Evolutionary conservation across 768 basidiomycete genomes (phyloP).

Genomic region (Trametes sanguinea): DNA sequence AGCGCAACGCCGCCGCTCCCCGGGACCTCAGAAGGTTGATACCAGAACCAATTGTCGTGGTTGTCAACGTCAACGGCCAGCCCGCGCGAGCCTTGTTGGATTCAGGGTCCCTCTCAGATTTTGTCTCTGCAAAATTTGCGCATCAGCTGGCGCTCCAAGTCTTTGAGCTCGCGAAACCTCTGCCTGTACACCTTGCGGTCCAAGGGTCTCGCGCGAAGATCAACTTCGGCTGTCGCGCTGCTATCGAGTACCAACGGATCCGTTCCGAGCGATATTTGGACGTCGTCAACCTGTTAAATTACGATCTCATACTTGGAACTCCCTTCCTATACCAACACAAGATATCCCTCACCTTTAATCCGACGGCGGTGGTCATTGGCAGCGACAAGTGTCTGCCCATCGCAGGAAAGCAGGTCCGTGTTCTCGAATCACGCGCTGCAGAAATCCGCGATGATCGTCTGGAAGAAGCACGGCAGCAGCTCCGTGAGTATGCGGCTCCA

Average conservation of each 20-base stretch:
- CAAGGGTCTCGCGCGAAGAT: slow-evolving; percentile 35
- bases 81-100: slow-evolving; percentile 26
- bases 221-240: slow-evolving; percentile 13
- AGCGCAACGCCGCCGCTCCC: not conserved
- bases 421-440: not conserved
- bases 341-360: slow-evolving; percentile 16
- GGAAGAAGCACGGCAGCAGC: not conserved
- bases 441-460: not conserved
- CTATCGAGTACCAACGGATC: slow-evolving; percentile 9
- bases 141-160: slow-evolving; percentile 29
- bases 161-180: slow-evolving; percentile 25
- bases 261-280: slow-evolving; percentile 2
- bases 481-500: slow-evolving; percentile 20
- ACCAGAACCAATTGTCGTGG: slow-evolving; percentile 16
- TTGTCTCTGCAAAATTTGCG: slow-evolving; percentile 32
- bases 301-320: slow-evolving; percentile 31
- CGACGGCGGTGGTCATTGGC: slow-evolving; percentile 8
- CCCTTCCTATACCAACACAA: slow-evolving; percentile 28
- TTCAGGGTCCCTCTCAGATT: slow-evolving; percentile 34
- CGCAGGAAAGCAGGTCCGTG: not conserved
- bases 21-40: slow-evolving; percentile 17
- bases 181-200: slow-evolving; percentile 34
- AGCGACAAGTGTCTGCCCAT: not conserved
- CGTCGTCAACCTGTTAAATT: slow-evolving; percentile 13
- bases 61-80: slow-evolving; percentile 25